Percentiles rank a stretch among this genome's conserved stretches.
These are phyloP conservation scores for Phylloporus arenicola DNA, from an alignment of 768 basidiomycete species.

Conservation along the genomic window DNA sequence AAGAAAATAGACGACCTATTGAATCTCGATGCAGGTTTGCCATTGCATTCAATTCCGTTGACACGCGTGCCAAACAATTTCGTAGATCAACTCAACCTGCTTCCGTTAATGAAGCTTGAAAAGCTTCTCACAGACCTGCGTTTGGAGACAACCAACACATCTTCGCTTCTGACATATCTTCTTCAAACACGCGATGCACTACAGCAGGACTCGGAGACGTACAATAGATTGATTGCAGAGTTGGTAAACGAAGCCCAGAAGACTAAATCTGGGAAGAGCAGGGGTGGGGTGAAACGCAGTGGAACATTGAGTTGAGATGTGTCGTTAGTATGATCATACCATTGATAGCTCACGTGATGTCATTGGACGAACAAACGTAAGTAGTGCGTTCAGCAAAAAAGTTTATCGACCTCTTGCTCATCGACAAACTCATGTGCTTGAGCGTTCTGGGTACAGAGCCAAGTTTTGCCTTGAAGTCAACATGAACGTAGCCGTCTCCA, in stretches of 20 bases:
- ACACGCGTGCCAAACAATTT: constrained; percentile 5
- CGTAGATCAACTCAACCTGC: constrained; percentile 65
- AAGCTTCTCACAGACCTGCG: constrained; percentile 63
- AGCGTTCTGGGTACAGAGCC: too few species aligned
- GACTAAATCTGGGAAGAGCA: constrained; percentile 61
- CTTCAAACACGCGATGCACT: constrained; percentile 76
- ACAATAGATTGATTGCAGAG: constrained; percentile 87
- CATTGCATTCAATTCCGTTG: background rate
- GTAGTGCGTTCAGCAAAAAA: constrained; percentile 1
- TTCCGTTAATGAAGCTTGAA: constrained; percentile 65
- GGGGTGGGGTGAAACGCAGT: constrained; percentile 42
- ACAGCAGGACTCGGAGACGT: constrained; percentile 85
- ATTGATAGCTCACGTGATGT: background rate
- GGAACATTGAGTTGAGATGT: constrained; percentile 37
- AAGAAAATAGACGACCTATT: constrained; percentile 62
- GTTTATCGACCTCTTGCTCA: constrained; percentile 4
- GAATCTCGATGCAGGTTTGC: constrained; percentile 59
- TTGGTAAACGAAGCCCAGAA: constrained; percentile 90
- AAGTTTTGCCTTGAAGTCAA: background rate
- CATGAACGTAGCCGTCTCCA: constrained; percentile 89
- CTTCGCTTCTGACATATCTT: constrained; percentile 71
- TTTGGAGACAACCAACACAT: constrained; percentile 68
- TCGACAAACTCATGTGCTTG: too few species aligned
- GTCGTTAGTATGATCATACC: background rate
- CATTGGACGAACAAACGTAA: background rate